Evolutionary conservation across 2,329 filamentous ascomycete species (phyloP).

Genomic region (Hypoxylon sp.): DNA sequence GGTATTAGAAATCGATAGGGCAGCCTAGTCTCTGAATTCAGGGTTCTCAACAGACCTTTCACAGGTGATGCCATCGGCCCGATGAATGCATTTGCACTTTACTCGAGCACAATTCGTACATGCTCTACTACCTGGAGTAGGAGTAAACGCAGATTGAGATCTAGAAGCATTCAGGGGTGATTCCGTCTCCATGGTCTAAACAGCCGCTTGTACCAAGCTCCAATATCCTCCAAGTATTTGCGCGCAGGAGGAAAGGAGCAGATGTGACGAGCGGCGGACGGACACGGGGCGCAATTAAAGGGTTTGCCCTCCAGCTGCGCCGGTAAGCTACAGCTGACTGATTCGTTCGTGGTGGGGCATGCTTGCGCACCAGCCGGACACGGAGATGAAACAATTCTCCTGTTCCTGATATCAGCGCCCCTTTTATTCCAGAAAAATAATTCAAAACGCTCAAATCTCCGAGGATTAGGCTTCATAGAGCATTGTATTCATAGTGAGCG

Average conservation of each 20-base stretch:
- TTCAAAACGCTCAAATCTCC: no score
- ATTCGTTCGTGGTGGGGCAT: constrained; percentile 10
- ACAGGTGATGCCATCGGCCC: constrained; percentile 51
- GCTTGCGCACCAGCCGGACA: constrained; percentile 11
- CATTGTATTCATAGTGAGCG: no score
- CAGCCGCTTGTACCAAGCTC: not conserved
- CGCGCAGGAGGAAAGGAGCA: constrained; percentile 9
- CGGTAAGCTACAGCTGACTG: constrained; percentile 5
- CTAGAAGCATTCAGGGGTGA: constrained; percentile 7
- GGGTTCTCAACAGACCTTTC: constrained; percentile 50
- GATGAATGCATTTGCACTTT: constrained; percentile 66
- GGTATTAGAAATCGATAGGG: constrained; percentile 29
- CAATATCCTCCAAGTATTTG: not conserved
- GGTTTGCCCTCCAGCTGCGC: not conserved
- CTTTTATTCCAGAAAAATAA: not conserved
- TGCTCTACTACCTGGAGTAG: constrained; percentile 50
- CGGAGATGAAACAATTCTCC: constrained; percentile 18
- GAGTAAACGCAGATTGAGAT: constrained; percentile 17
- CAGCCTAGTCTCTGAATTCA: not conserved
- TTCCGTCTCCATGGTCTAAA: constrained; percentile 15
- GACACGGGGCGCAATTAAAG: constrained; percentile 20
- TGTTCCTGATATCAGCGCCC: constrained; percentile 4
- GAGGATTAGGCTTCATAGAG: no score
- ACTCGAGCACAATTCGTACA: constrained; percentile 64
- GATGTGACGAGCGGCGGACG: constrained; percentile 19